A percentile compares a stretch with the other conserved stretches of the same genome.
These are phyloP conservation scores for Anacardium occidentale DNA, from an alignment of 345 rosid genomes.

Conservation along the genomic window DNA sequence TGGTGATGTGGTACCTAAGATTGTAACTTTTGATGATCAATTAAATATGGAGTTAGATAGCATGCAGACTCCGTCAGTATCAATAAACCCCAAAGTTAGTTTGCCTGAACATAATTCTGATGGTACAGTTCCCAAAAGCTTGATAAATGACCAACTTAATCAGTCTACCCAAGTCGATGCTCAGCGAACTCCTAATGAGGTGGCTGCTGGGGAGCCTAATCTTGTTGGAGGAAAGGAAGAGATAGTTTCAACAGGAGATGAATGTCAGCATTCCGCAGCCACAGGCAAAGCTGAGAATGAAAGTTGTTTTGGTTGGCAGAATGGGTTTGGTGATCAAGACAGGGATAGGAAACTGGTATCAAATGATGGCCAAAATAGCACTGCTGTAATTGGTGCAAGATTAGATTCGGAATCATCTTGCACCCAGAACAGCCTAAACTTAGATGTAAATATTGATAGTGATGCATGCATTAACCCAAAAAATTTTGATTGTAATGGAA, in stretches of 20 bases:
- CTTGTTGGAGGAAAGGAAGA: constrained; percentile 42
- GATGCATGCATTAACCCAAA: constrained; percentile 38
- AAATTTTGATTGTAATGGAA: constrained; percentile 43
- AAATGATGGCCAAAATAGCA: constrained; percentile 41
- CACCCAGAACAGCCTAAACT: constrained; percentile 45
- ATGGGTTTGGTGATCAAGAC: constrained; percentile 40
- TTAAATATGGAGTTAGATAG: constrained; percentile 48
- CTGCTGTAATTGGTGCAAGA: constrained; percentile 39
- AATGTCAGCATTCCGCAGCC: constrained; percentile 38
- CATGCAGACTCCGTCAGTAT: constrained; percentile 39
- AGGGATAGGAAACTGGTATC: constrained; percentile 37
- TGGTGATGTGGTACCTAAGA: constrained; percentile 52
- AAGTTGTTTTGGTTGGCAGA: constrained; percentile 34
- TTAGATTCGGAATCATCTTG: constrained; percentile 70
- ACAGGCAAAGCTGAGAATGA: constrained; percentile 38
- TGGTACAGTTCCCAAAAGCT: constrained; percentile 33
- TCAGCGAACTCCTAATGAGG: constrained; percentile 26
- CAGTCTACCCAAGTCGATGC: constrained; percentile 33
- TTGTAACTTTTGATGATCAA: constrained; percentile 39
- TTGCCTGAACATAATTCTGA: constrained; percentile 41
- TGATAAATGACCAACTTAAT: constrained; percentile 30
- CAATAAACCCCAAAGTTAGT: constrained; percentile 35
- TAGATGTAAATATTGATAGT: constrained; percentile 56
- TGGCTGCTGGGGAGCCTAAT: constrained; percentile 45
- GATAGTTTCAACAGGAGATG: constrained; percentile 39